Base-by-base conservation (phyloP, 1,139 yeast species). In the Saccharomyces hybrid region DNA sequence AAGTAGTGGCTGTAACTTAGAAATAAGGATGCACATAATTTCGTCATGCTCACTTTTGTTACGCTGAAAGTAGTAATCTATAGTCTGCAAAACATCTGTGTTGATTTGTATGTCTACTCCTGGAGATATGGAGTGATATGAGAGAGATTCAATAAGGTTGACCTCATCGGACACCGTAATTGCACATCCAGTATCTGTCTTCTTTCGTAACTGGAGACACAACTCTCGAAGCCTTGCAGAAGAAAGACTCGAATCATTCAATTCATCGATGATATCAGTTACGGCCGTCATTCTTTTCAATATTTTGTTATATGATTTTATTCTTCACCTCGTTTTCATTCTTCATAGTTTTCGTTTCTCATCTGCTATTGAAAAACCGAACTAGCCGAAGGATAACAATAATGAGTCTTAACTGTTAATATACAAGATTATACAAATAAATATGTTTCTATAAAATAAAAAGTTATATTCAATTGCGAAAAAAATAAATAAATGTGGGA, bases 1-100 rank as follows among this genome's bases (percentile, higher is more conserved):
- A 7, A 53, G 32, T 23, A 53, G 25, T 7, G 50, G 47, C 26
- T 53, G 53, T 31, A 53, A 26, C 28, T 38, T 26, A 9, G 47
- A n/a, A n/a, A 53, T 48, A 20, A 53, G 41, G 7, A 26, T 29
- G 14, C 31, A 7, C 13, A 53, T 4, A 2, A 51, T 42, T 1
- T 42, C 49, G 14, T 25, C 25, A 23, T 29, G 14, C 6, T 8
- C 14, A 28, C 3, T 4, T 7, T 5, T 9, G 14, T 14, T 16
- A 2, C 13, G 6, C 8, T 42, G 27, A 5, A 28, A 8, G 11
- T 8, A 4, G 9, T 11, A 5, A 6, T 48, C 34, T 16, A 51
- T n/a, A 26, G 49, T 26, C 2, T 48, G 16, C 13, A 31, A 14
- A 26, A 38, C 44, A 7, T 38, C 25, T 2, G 16, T 38, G 16